Conservation (phyloP, 1,284 basidiomycete genomes). For the Trichosporon ovoides region DNA sequence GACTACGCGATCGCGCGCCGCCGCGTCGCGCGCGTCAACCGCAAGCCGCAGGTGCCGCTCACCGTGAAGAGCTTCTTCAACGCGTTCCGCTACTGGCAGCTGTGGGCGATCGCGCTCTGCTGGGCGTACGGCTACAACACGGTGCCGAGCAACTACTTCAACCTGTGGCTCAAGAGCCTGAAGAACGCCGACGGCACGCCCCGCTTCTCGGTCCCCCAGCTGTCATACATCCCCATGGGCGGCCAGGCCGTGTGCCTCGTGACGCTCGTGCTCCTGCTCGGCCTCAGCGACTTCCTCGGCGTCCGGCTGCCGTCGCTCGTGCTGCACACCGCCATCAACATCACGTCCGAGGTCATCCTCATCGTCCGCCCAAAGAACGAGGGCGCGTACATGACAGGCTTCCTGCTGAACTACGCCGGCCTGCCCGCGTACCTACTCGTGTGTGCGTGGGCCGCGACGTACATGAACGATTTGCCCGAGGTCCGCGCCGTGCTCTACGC, state of each 20-base stretch:
- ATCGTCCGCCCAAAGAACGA: conserved; percentile 8
- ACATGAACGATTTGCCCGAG: conserved; percentile 12
- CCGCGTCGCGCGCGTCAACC: conserved; percentile 16
- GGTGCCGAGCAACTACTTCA: conserved; percentile 25
- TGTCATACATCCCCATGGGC: conserved; percentile 16
- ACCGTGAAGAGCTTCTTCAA: conserved; percentile 15
- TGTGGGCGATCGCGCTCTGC: conserved; percentile 19
- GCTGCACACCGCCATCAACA: conserved; percentile 12
- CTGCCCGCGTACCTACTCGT: conserved; percentile 9
- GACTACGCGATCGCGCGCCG: conserved; percentile 22
- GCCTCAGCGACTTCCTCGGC: conserved; percentile 11
- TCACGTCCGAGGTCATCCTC: conserved; percentile 14
- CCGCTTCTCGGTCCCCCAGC: conserved; percentile 17
- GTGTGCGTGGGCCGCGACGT: conserved; percentile 11
- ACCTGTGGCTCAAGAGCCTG: conserved; percentile 31
- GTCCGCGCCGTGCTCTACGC: conserved; percentile 13
- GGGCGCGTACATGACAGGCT: conserved; percentile 10
- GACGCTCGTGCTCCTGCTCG: conserved; percentile 6
- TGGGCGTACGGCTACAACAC: conserved; percentile 20
- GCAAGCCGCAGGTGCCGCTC: conserved; percentile 20
- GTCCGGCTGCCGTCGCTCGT: conserved; percentile 14
- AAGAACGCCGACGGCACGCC: conserved; percentile 20
- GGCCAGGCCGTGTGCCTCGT: conserved; percentile 10
- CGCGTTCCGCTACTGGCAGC: conserved; percentile 15
- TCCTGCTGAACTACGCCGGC: conserved; percentile 17